A percentile compares a stretch with the other conserved stretches of the same genome.
Conservation (phyloP, 441 rosid genomes). For the Adansonia rubrostipa region DNA sequence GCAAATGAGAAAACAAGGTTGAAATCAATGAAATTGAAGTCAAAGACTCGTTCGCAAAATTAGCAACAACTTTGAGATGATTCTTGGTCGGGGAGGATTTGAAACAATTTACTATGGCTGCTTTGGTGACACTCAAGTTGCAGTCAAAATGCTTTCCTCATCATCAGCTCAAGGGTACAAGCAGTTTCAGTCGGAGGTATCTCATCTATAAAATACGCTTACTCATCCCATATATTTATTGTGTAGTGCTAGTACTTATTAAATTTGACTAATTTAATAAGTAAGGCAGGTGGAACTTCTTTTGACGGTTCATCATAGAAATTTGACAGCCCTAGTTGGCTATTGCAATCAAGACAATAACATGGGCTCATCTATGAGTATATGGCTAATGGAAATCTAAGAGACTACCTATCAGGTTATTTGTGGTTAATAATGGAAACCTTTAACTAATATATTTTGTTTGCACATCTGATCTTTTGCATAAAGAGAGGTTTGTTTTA, state of each 20-base stretch:
- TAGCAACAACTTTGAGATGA: constrained; percentile 44
- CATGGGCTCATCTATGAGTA: constrained; percentile 48
- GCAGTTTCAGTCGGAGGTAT: constrained; percentile 46
- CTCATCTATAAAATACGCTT: too few relatives aligned
- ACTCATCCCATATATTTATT: neutral
- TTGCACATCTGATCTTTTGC: neutral
- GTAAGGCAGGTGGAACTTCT: constrained; percentile 44
- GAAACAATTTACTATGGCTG: constrained; percentile 46
- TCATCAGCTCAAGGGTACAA: constrained; percentile 44
- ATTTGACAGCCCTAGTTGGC: constrained; percentile 49
- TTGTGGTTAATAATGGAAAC: neutral
- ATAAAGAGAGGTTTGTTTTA: too few relatives aligned
- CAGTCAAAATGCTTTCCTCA: constrained; percentile 46
- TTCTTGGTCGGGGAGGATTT: constrained; percentile 48
- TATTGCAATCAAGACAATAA: constrained; percentile 43
- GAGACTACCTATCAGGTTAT: constrained; percentile 39
- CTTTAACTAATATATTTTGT: neutral
- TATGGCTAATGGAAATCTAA: constrained; percentile 50
- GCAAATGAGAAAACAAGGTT: too few relatives aligned
- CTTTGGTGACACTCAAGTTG: constrained; percentile 37
- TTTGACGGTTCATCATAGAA: constrained; percentile 49
- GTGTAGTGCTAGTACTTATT: neutral
- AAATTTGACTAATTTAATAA: neutral
- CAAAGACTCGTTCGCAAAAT: constrained; percentile 37
- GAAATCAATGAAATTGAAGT: constrained; percentile 17